phyloP scores from a whole-genome alignment of 495 filamentous ascomycete genomes.

The Penicillium angulare region DNA sequence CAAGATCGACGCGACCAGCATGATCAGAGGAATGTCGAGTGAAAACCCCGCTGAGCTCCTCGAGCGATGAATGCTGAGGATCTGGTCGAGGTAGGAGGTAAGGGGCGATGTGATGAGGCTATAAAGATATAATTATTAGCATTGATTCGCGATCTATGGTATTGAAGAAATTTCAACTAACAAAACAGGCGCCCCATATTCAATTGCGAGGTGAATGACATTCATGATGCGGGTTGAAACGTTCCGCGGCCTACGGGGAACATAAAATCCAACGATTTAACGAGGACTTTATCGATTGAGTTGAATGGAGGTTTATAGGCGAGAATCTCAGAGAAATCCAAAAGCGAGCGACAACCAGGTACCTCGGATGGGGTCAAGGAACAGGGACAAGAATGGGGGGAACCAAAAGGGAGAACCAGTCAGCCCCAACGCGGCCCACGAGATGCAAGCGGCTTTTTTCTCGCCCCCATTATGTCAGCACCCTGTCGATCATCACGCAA shows the following conservation, averaged over 20 bases:
- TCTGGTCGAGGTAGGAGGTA: conserved; percentile 89
- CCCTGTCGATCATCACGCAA: neutral
- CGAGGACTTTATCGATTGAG: neutral
- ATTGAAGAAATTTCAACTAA: conserved; percentile 15
- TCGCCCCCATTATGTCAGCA: conserved; percentile 22
- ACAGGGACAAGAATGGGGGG: neutral
- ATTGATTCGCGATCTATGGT: neutral
- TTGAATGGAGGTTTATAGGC: neutral
- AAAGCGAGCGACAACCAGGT: too few species aligned
- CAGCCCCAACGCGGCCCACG: neutral
- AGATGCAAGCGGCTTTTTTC: conserved; percentile 26
- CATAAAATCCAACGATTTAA: conserved; percentile 5
- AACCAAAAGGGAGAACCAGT: conserved; percentile 1
- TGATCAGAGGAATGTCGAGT: conserved; percentile 90
- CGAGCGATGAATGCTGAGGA: conserved; percentile 77
- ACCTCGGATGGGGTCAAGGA: neutral
- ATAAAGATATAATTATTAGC: conserved; percentile 8
- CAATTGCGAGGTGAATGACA: conserved; percentile 38
- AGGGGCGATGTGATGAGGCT: conserved; percentile 78
- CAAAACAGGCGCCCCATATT: conserved; percentile 50
- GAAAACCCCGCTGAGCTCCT: conserved; percentile 88
- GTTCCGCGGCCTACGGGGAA: conserved; percentile 5
- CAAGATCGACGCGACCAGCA: conserved; percentile 90
- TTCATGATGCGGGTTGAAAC: conserved; percentile 30
- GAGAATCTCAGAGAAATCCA: too few species aligned